These are phyloP conservation scores for Candida sithepensis DNA, from an alignment of 805 yeast genomes.

Conservation along the genomic window DNA sequence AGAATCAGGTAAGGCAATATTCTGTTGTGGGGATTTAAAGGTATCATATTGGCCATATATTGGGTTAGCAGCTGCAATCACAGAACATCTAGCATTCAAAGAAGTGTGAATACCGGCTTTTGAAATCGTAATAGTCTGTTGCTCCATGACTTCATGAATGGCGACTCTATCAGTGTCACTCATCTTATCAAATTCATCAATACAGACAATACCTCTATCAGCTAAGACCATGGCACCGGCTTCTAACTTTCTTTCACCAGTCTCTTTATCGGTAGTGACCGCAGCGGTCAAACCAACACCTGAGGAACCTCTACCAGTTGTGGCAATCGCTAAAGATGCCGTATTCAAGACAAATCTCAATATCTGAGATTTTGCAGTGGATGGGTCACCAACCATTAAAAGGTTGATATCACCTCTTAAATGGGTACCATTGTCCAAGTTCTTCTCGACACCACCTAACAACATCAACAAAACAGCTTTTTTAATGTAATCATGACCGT, in stretches of 20 bases:
- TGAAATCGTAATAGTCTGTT: constrained; percentile 96
- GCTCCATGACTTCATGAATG: constrained; percentile 99
- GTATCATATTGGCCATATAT: constrained; percentile 95
- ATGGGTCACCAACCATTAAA: constrained; percentile 97
- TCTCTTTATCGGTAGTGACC: constrained; percentile 92
- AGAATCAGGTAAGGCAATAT: constrained; percentile 96
- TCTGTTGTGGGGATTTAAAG: constrained; percentile 92
- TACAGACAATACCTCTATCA: constrained; percentile 95
- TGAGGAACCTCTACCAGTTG: constrained; percentile 99
- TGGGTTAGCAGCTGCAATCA: constrained; percentile 97
- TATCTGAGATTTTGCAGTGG: constrained; percentile 96
- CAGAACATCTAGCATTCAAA: constrained; percentile 93
- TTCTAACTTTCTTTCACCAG: constrained; percentile 93
- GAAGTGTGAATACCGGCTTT: constrained; percentile 98
- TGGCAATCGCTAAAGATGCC: constrained; percentile 92
- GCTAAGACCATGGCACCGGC: constrained; percentile 99
- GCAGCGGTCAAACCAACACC: constrained; percentile 99
- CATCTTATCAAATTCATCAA: constrained; percentile 99
- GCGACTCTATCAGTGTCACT: constrained; percentile 95
- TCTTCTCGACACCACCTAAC: constrained; percentile 92
- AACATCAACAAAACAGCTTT: constrained; percentile 88
- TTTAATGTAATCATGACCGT: constrained; percentile 88
- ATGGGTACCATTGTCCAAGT: constrained; percentile 91
- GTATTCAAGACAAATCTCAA: constrained; percentile 91
- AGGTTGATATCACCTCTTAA: constrained; percentile 96